Conservation (phyloP, 129 eudicot genomes). For the Artemisia argyi region DNA sequence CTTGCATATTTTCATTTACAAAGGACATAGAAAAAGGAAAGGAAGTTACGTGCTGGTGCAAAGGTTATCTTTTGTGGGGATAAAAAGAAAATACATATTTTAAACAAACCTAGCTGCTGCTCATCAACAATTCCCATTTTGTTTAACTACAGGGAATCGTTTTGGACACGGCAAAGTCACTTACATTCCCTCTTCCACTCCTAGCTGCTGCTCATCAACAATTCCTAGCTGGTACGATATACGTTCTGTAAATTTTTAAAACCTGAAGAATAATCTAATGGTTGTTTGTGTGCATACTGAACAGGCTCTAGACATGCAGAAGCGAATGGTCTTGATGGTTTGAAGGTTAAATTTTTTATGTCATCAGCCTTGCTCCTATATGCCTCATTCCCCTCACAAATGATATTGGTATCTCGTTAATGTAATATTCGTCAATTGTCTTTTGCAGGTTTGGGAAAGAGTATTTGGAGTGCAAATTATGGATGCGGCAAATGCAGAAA, state of each 20-base stretch:
- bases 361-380: constrained; percentile 3
- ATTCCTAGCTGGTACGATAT: constrained; percentile 69
- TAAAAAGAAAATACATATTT: no score
- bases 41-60: no score
- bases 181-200: constrained; percentile 84
- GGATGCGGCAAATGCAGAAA: constrained; percentile 76
- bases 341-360: constrained; percentile 48
- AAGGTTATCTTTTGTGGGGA: no score
- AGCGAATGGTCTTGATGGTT: constrained; percentile 51
- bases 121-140: no score
- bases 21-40: no score
- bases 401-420: background rate
- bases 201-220: constrained; percentile 93
- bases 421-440: background rate
- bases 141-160: constrained; percentile 58
- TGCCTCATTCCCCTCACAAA: constrained; percentile 10
- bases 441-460: constrained; percentile 78
- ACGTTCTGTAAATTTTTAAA: constrained; percentile 11
- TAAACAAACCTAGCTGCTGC: no score
- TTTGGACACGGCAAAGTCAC: constrained; percentile 79
- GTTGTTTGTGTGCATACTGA: constrained; percentile 24
- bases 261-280: constrained; percentile 13
- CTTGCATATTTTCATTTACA: background rate
- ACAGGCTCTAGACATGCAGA: constrained; percentile 58
- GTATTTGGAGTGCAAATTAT: constrained; percentile 66